A percentile compares a stretch with the other conserved stretches of the same genome.
Evolutionary conservation across 495 filamentous ascomycete genomes (phyloP).

Genomic region (Durotheca rogersii): DNA sequence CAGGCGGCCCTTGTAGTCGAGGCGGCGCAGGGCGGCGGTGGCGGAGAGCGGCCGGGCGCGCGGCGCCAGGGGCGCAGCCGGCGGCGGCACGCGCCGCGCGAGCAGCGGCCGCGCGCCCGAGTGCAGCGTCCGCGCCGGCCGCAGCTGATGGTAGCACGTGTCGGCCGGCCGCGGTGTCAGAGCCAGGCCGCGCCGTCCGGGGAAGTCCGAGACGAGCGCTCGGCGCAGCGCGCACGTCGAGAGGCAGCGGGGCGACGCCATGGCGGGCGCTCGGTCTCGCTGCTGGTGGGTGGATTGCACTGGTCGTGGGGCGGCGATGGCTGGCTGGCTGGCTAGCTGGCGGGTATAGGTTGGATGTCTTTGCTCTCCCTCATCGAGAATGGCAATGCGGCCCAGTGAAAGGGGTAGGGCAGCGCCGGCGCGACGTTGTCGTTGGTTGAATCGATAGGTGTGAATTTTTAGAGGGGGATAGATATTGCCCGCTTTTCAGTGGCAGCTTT

Average conservation of each 20-base stretch:
- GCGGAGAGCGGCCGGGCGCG: conserved; percentile 24
- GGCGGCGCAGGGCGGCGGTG: conserved; percentile 13
- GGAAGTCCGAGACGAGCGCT: conserved; percentile 24
- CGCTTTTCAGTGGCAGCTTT: too few relatives aligned
- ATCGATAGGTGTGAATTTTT: too few relatives aligned
- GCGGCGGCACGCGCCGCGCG: conserved; percentile 14
- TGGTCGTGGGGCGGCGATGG: too few relatives aligned
- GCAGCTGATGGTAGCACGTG: conserved; percentile 8
- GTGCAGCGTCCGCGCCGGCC: conserved; percentile 3
- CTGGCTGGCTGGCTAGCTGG: too few relatives aligned
- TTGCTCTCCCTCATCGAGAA: too few relatives aligned
- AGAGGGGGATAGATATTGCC: too few relatives aligned
- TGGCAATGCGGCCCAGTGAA: too few relatives aligned
- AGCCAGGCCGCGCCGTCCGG: neutral
- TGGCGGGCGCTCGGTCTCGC: neutral
- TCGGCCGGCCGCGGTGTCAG: conserved; percentile 14
- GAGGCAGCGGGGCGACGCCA: conserved; percentile 26
- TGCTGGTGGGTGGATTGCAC: too few relatives aligned
- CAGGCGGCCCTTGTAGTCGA: conserved; percentile 8
- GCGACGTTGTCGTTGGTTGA: too few relatives aligned
- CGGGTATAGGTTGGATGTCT: too few relatives aligned
- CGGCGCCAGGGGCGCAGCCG: neutral
- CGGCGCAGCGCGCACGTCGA: conserved; percentile 21
- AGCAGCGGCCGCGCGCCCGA: conserved; percentile 22
- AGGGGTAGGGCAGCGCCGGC: too few relatives aligned